Base-by-base conservation (phyloP, 192 early-diverging fungal genomes). In the Podila minutissima region DNA sequence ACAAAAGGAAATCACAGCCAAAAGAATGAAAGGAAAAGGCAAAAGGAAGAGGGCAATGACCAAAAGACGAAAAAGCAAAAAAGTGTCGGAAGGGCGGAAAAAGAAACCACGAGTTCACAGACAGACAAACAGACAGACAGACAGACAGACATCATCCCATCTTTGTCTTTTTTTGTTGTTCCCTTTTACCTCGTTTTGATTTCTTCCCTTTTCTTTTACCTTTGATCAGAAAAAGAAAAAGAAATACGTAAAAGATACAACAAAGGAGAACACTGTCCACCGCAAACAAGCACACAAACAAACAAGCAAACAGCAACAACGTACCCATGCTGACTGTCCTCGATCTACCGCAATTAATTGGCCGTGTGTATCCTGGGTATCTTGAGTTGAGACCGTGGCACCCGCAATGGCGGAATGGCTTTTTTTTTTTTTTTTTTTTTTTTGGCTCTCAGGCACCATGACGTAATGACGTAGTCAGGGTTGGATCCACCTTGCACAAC, bases 201-300 rank as follows among this genome's bases (percentile, higher is more conserved):
- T 62, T 67, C 62, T 60, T 35, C 26, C 8, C 62, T 58, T 38
- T 69, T n/a, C 37, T 68, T 68, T 49, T 64, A 6, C 35, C 59
- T 35, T 41, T 62, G 38, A 12, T 63, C 38, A 57, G 22, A 74
- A 65, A 60, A 59, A 3, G 4, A 60, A 49, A 66, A 62, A 41
- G 66, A 66, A 31, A 59, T 51, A 33, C 28, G 65, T 55, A 55
- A 55, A 61, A 0, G 24, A 38, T 13, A 57, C 24, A 55, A 41
- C 35, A 20, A 60, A 71, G 63, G 66, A 64, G 35, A 61, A 72
- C 29, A 66, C 38, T 37, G 35, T 33, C 33, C 33, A 7, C 29
- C 29, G 29, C 62, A 49, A 37, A 37, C 3, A 37, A 10, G 35
- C 38, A 53, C 4, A 53, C 53, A 55, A 10, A 55, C 53, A 55